These are phyloP conservation scores for Aspergillus transmontanensis DNA, from an alignment of 2,329 filamentous ascomycete genomes.

Conservation along the genomic window DNA sequence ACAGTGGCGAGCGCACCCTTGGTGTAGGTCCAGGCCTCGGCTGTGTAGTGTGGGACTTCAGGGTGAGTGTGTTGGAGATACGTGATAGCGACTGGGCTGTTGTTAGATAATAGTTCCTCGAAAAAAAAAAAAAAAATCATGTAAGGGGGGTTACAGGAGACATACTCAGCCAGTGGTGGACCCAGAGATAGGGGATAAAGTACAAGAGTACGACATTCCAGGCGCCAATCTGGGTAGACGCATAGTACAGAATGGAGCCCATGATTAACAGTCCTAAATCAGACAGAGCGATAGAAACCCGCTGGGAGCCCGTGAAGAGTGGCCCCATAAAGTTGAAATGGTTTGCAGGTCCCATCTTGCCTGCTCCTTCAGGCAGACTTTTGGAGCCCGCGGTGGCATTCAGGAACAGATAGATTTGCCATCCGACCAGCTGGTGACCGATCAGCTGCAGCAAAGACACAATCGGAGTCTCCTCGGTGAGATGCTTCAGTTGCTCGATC, in stretches of 20 bases:
- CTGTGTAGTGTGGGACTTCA: constrained; percentile 60
- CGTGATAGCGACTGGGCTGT: constrained; percentile 65
- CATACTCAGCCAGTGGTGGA: constrained; percentile 70
- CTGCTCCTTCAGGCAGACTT: constrained; percentile 43
- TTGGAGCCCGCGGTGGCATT: constrained; percentile 57
- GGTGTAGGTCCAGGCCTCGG: constrained; percentile 62
- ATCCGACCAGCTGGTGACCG: constrained; percentile 65
- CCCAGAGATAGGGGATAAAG: constrained; percentile 67
- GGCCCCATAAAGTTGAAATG: constrained; percentile 65
- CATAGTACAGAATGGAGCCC: constrained; percentile 54
- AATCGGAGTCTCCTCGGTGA: constrained; percentile 63
- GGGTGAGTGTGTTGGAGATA: constrained; percentile 73
- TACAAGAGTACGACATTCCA: constrained; percentile 63
- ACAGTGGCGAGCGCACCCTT: constrained; percentile 65
- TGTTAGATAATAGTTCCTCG: constrained; percentile 2
- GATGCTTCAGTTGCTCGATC: constrained; percentile 54
- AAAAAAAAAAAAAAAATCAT: neutral
- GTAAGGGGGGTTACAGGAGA: constrained; percentile 10
- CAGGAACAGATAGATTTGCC: constrained; percentile 65
- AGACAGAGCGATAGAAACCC: constrained; percentile 58
- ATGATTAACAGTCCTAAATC: constrained; percentile 62
- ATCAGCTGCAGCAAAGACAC: constrained; percentile 58
- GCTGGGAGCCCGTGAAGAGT: constrained; percentile 62
- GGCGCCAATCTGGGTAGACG: constrained; percentile 56
- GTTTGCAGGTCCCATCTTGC: constrained; percentile 33